Percentiles rank a stretch among this genome's conserved stretches.
phyloP scores from a whole-genome alignment of 2,329 filamentous ascomycete genomes.

The Emmonsiellopsis sp. region DNA sequence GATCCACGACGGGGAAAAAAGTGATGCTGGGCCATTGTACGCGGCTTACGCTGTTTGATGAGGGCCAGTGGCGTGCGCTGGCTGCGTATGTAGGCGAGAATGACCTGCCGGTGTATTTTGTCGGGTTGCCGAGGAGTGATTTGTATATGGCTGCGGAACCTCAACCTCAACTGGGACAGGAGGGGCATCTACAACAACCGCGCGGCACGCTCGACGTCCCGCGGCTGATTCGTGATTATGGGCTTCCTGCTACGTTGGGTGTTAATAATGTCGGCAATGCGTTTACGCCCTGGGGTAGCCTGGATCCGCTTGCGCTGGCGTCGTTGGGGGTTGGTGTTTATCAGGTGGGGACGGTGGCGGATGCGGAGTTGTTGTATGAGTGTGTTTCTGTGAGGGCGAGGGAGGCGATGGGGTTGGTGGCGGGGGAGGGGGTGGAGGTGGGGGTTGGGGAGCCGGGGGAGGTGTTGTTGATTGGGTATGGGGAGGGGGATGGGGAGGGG shows the following conservation, averaged over 20 bases:
- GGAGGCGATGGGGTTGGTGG: slow-evolving; percentile 24
- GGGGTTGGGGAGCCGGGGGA: slow-evolving; percentile 9
- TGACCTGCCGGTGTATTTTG: slow-evolving; percentile 53
- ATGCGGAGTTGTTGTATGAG: slow-evolving; percentile 51
- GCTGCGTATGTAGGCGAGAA: slow-evolving; percentile 38
- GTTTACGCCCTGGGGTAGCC: slow-evolving; percentile 61
- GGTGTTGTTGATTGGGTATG: neutral
- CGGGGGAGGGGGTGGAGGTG: neutral
- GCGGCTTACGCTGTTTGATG: slow-evolving; percentile 49
- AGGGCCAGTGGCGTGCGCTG: slow-evolving; percentile 43
- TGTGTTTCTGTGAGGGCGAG: slow-evolving; percentile 40
- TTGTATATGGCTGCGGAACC: slow-evolving; percentile 64
- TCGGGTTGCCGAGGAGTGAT: slow-evolving; percentile 63
- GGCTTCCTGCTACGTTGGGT: slow-evolving; percentile 52
- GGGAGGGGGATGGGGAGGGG: slow-evolving; percentile 23
- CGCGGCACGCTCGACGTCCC: slow-evolving; percentile 56
- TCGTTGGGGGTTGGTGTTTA: slow-evolving; percentile 58
- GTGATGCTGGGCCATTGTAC: slow-evolving; percentile 62
- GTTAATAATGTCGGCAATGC: slow-evolving; percentile 69
- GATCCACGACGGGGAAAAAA: slow-evolving; percentile 33
- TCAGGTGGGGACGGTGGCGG: slow-evolving; percentile 53
- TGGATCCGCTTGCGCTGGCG: slow-evolving; percentile 56
- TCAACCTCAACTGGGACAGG: too few species aligned
- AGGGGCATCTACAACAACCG: too few species aligned
- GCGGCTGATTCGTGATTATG: slow-evolving; percentile 50